Evolutionary conservation across 768 basidiomycete genomes (phyloP), one percentile per base, ranked within the genome.

Genomic region (Boletus reticulatus): DNA sequence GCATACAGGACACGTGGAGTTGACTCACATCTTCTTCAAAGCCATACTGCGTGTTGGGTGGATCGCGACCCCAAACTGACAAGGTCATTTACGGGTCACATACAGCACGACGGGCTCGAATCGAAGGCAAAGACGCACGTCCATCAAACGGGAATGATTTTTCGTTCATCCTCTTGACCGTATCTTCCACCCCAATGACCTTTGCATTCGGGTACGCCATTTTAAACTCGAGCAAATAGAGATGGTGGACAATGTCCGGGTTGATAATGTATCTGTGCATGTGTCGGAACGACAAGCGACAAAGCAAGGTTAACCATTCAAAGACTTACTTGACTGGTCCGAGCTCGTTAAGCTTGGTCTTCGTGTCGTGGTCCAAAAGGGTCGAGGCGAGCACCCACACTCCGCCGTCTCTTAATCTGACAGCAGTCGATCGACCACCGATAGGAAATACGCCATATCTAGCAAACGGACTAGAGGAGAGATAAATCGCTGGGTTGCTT

Each of bases 341-440:
- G 2, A 94, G 72, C 24, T 78, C 75, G 44, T 82, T 76, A 10
- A 92, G 69, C 43, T 80, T 84, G 4, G 70, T 55, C 65, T 85
- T 86, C 4, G 90, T 92, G 27, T 83, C 83, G 4, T 74, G 73
- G 37, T 82, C 80, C 50, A 91, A 73, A 1, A 89, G 87, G 9
- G 87, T 87, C 1, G 90, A 92, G 0, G 89, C 92, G n/a, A 92
- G 75, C 13, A 94, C 77, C 84, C 90, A 94, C 27, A 94, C 84
- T 13, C 81, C 84, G 37, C 87, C 84, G 48, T 80, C 78, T 38
- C 72, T 71, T 22, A 94, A 76, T 70, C 79, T 83, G 62, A 95
- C 76, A 0, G 92, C 94, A 0, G 92, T 95, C 8, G 90, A 86
- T 43, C 94, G 77, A 19, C 92, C 92, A 1, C 94, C 94, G 29